Conservation (phyloP, 345 rosid species). For the Linum trigynum region DNA sequence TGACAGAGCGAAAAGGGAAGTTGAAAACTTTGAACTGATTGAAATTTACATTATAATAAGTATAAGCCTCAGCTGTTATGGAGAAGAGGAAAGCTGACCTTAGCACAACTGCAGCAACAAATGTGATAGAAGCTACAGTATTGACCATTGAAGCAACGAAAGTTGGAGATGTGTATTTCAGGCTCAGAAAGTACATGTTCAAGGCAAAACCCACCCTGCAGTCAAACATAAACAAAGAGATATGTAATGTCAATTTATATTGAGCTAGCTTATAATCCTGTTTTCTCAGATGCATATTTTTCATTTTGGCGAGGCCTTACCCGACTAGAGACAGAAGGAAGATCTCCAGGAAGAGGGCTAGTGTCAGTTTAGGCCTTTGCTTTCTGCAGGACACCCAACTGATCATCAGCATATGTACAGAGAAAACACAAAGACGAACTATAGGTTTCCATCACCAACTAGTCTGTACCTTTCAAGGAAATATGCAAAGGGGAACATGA, state of each 20-base stretch:
- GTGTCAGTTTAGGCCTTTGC: constrained; percentile 47
- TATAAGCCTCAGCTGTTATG: background rate
- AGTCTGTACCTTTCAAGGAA: too few species aligned
- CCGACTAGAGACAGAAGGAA: constrained; percentile 56
- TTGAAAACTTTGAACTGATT: background rate
- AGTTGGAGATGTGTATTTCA: constrained; percentile 45
- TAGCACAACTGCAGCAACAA: constrained; percentile 32
- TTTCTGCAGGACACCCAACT: constrained; percentile 32
- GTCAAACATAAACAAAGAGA: background rate
- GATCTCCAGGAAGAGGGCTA: constrained; percentile 48
- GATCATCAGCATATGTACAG: background rate
- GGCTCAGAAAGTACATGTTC: constrained; percentile 49
- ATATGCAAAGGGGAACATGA: constrained; percentile 10
- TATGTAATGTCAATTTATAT: background rate
- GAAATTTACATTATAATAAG: too few species aligned
- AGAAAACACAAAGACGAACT: too few species aligned
- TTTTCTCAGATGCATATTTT: background rate
- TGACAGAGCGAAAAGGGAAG: constrained; percentile 7
- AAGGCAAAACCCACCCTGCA: constrained; percentile 51
- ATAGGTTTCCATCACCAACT: too few species aligned
- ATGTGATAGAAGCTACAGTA: constrained; percentile 43
- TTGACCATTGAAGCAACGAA: constrained; percentile 40
- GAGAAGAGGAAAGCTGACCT: constrained; percentile 20
- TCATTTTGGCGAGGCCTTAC: constrained; percentile 17
- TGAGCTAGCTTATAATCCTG: too few species aligned